Base-by-base conservation (phyloP, 176 grass and related monocot genomes). In the Eremochloa ophiuroides region DNA sequence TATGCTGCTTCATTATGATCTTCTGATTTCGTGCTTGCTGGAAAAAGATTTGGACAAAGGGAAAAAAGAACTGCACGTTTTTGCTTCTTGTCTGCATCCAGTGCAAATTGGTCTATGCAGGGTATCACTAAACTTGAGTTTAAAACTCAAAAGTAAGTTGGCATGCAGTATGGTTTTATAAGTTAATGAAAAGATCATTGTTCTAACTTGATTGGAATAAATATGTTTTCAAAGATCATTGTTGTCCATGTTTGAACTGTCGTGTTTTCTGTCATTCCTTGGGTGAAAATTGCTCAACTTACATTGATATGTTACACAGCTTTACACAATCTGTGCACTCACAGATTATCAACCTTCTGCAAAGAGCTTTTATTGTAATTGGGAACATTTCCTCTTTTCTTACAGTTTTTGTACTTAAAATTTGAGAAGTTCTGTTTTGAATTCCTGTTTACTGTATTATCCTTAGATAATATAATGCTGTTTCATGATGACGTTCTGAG, bases 401-500 rank as follows among this genome's bases (percentile, higher is more conserved):
- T 59, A 43, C 22, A 73, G 42, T 74, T 66, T 26, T 66, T 66
- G 31, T 8, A 43, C 9, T 22, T 51, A 30, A 41, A 41, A 33
- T 78, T 87, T 27, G 6, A 7, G 5, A 65, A 33, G 7, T 23
- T 20, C 1, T 25, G 12, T 14, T 42, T 35, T 55, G 15, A n/a
- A 7, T 30, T 42, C 38, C n/a, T 71, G 8, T 76, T 40, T 60
- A 62, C 20, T 51, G 2, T 76, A 51, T 66, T 71, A 33, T 59
- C 29, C 51, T 39, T 85, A 7, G 41, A 71, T 62, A 77, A 42
- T 33, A 26, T 62, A 63, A 34, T 71, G 56, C 12, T 76, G 33
- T 50, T 82, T 69, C 62, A 69, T 48, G 69, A 39, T 15, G 34
- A n/a, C 76, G 26, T 61, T 69, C 35, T 66, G 17, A 78, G 81